phyloP scores from a whole-genome alignment of 2,329 filamentous ascomycete species.

The Endoconidiophora polonica region DNA sequence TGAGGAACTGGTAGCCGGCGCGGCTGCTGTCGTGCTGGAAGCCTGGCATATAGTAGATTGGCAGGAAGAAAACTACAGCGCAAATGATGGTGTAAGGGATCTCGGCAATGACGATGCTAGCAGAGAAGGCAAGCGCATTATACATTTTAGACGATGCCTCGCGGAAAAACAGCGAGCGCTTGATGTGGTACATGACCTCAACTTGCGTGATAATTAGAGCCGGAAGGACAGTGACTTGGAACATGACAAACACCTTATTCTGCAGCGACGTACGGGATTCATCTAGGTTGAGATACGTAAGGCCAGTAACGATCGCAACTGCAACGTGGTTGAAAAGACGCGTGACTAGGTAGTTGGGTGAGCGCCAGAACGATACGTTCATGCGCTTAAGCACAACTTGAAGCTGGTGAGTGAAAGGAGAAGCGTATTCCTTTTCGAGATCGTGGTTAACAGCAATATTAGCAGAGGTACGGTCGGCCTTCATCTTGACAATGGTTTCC shows the following conservation, averaged over 20 bases:
- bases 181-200: conserved; percentile 63
- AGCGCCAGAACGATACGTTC: conserved; percentile 68
- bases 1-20: conserved; percentile 76
- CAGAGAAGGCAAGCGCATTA: conserved; percentile 59
- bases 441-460: conserved; percentile 34
- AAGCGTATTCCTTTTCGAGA: conserved; percentile 66
- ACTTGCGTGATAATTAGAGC: conserved; percentile 72
- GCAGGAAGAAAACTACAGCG: conserved; percentile 64
- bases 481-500: conserved; percentile 49
- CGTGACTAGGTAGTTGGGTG: conserved; percentile 78
- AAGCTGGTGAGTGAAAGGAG: conserved; percentile 63
- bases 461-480: conserved; percentile 35
- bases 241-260: conserved; percentile 77
- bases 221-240: conserved; percentile 73
- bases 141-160: conserved; percentile 80
- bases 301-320: conserved; percentile 61
- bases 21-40: conserved; percentile 45
- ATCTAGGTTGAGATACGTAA: conserved; percentile 65
- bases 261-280: conserved; percentile 62
- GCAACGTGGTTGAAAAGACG: conserved; percentile 70
- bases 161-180: conserved; percentile 68
- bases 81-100: conserved; percentile 72
- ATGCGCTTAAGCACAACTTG: conserved; percentile 56
- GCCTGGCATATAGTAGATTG: conserved; percentile 70
- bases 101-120: conserved; percentile 66